Evolutionary conservation across 2,329 filamentous ascomycete genomes (phyloP), one percentile per base, ranked within the genome.

Genomic region (Eutypella sp.): DNA sequence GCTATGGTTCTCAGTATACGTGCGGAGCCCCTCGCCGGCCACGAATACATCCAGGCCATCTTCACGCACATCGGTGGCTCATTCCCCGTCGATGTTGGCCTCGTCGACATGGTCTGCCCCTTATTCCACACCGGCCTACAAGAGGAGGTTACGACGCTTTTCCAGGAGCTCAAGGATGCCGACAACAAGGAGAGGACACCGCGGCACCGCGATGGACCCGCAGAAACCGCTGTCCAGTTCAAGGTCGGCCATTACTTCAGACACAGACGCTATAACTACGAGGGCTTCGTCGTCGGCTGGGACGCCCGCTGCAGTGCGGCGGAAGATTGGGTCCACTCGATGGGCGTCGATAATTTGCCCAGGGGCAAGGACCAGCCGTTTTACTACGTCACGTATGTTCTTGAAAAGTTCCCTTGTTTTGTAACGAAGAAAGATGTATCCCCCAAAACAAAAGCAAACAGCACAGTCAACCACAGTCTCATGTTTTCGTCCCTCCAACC

Each of bases 241-340:
- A 69, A 63, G 15, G 67, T 84, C 23, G 83, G 83, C 2, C 75
- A 81, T 42, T 64, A 83, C 20, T 84, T 86, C 57, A 67, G 67
- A 38, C 83, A 87, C 60, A 74, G 69, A 47, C 71, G 78, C 7
- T 86, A 85, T 56, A 62, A 69, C 6, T 87, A 86, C 55, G 67
- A 72, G 41, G 84, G 77, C 18, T 72, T 84, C 15, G 76, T 87
- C 34, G 78, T 76, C 3, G 83, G 83, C 2, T 87, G 84, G 84
- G 81, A 41, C 33, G 42, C 46, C 29, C 46, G 44, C 16, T 63
- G 62, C 38, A 42, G 60, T 56, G 41, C 69, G 69, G 49, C 81
- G 70, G 57, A 72, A 66, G 72, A 67, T 15, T 85, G 79, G 82
- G 83, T 84, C 55, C 67, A 70, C 56, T 70, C 71, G 48, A 85